Conservation (phyloP, 108 stramenopile species). For the Seminavis robusta region DNA sequence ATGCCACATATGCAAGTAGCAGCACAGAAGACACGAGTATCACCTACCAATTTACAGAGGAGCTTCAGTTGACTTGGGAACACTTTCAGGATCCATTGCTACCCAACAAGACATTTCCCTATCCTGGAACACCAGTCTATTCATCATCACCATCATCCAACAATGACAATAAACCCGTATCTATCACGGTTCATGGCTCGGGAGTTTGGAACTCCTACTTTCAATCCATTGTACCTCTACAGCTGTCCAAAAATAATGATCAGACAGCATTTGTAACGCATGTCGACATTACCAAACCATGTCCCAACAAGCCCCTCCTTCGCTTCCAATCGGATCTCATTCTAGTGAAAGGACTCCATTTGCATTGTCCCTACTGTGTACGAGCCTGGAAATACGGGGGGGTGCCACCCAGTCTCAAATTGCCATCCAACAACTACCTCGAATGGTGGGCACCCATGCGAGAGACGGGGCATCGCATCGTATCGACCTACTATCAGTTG, state of each 20-base stretch:
- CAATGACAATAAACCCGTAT: neutral
- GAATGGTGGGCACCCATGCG: too few species aligned
- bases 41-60: too few species aligned
- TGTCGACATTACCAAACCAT: constrained; percentile 20
- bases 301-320: constrained; percentile 15
- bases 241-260: neutral
- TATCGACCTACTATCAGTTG: constrained; percentile 6
- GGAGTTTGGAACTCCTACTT: constrained; percentile 39
- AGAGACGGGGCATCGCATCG: too few species aligned
- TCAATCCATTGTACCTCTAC: constrained; percentile 5
- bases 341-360: constrained; percentile 20
- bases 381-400: constrained; percentile 16
- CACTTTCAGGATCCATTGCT: neutral
- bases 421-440: too few species aligned
- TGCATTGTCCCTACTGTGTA: constrained; percentile 19
- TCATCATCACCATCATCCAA: neutral
- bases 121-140: constrained; percentile 10
- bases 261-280: too few species aligned
- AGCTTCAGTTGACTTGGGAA: neutral
- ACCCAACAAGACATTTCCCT: neutral
- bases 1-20: constrained; percentile 9
- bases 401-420: too few species aligned
- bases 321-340: constrained; percentile 8
- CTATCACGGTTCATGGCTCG: constrained; percentile 7
- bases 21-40: neutral